Evolutionary conservation across 345 rosid species (phyloP).

Genomic region (Acer saccharum): DNA sequence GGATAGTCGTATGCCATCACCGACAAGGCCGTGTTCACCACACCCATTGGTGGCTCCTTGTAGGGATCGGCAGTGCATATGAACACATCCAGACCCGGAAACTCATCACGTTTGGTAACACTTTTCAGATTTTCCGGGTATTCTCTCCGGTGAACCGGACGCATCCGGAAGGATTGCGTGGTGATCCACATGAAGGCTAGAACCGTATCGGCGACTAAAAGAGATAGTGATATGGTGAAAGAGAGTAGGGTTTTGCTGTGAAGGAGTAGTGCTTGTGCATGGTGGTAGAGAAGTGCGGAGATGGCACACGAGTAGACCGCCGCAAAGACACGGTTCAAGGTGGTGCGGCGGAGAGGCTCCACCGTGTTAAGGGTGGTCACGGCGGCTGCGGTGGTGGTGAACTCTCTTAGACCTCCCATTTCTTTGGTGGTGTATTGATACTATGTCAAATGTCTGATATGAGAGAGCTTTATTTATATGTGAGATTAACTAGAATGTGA

Average conservation of each 20-base stretch:
- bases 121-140: constrained; percentile 44
- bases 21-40: constrained; percentile 74
- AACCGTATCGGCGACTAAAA: constrained; percentile 52
- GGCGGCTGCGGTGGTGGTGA: constrained; percentile 2
- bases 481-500: no score
- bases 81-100: constrained; percentile 64
- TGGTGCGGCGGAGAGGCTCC: constrained; percentile 37
- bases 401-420: constrained; percentile 20
- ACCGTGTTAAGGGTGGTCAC: constrained; percentile 34
- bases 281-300: constrained; percentile 50
- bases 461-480: no score
- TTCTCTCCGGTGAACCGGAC: constrained; percentile 47
- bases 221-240: constrained; percentile 15
- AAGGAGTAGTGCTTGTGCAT: constrained; percentile 36
- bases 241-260: constrained; percentile 15
- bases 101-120: constrained; percentile 31
- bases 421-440: background rate
- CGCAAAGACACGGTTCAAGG: constrained; percentile 52
- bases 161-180: constrained; percentile 38
- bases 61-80: constrained; percentile 90
- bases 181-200: constrained; percentile 75
- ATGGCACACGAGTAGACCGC: constrained; percentile 50
- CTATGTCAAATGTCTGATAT: no score
- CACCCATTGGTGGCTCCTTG: constrained; percentile 79
- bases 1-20: constrained; percentile 86